Percentiles rank a stretch among this genome's conserved stretches.
These are phyloP conservation scores for Rubia occidens DNA, from an alignment of 305 asterid genomes.

Conservation along the genomic window DNA sequence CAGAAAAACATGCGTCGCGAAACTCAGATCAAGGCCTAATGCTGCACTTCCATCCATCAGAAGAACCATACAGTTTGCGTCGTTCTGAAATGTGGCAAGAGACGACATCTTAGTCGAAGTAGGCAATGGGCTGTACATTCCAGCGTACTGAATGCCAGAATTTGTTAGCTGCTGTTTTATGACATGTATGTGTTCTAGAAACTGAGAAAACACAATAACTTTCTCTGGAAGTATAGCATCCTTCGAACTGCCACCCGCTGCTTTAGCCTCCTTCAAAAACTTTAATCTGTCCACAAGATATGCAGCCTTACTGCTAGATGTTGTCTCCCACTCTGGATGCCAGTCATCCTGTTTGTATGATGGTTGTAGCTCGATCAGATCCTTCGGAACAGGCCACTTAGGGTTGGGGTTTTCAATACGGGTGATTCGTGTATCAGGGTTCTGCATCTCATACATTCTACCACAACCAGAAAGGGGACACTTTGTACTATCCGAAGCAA, in stretches of 20 bases:
- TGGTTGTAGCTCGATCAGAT: slow-evolving; percentile 96
- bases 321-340: slow-evolving; percentile 98
- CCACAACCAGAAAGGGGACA: slow-evolving; percentile 81
- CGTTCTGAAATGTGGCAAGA: slow-evolving; percentile 68
- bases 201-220: slow-evolving; percentile 91
- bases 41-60: slow-evolving; percentile 99
- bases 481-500: slow-evolving; percentile 71
- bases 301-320: slow-evolving; percentile 92
- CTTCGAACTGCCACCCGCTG: slow-evolving; percentile 26
- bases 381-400: slow-evolving; percentile 99
- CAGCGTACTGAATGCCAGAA: slow-evolving; percentile 67
- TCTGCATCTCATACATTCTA: slow-evolving; percentile 78
- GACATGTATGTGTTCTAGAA: slow-evolving; percentile 90
- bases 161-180: slow-evolving; percentile 73
- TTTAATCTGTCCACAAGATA: slow-evolving; percentile 56
- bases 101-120: slow-evolving; percentile 69
- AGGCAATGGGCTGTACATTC: slow-evolving; percentile 91
- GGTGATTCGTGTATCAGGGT: slow-evolving; percentile 61
- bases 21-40: slow-evolving; percentile 95
- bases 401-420: slow-evolving; percentile 99
- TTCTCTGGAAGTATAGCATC: slow-evolving; percentile 46
- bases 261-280: slow-evolving; percentile 49
- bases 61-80: slow-evolving; percentile 81
- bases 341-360: slow-evolving; percentile 97
- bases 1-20: slow-evolving; percentile 79